Conservation (phyloP, 805 yeast species). For the Zygotorulaspora florentina region DNA sequence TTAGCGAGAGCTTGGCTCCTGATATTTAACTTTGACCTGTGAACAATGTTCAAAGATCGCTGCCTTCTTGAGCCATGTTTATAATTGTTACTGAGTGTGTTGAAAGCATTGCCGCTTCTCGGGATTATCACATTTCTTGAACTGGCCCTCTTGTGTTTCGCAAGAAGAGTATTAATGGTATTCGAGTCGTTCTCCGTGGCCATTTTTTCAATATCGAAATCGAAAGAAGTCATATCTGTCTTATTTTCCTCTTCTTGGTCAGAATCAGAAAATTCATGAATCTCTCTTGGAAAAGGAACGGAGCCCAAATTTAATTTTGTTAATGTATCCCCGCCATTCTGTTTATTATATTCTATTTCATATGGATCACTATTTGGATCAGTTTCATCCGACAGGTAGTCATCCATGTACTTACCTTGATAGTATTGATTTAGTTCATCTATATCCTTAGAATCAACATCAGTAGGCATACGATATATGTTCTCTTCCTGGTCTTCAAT, state of each 20-base stretch:
- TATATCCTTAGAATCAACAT: neutral
- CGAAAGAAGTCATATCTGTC: neutral
- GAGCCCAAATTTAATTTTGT: neutral
- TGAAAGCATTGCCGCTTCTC: neutral
- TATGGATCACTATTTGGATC: neutral
- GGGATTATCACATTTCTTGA: neutral
- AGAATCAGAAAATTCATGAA: neutral
- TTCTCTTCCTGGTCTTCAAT: neutral
- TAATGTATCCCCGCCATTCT: neutral
- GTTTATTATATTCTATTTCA: neutral
- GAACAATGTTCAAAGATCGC: neutral
- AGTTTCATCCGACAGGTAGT: conserved; percentile 12
- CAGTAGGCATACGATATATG: neutral
- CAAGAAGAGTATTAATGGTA: conserved; percentile 1
- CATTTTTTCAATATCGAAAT: neutral
- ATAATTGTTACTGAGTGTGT: neutral
- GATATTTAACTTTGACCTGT: neutral
- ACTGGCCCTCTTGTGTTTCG: neutral
- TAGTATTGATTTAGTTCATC: conserved; percentile 13
- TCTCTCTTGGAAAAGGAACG: neutral
- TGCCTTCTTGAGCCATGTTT: neutral
- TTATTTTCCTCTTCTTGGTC: neutral
- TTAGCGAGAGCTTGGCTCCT: neutral
- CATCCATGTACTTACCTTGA: conserved; percentile 16
- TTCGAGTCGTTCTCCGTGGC: neutral